Base-by-base conservation (phyloP, 352 stramenopile genomes). In the Globisporangium acanthophoron region DNA sequence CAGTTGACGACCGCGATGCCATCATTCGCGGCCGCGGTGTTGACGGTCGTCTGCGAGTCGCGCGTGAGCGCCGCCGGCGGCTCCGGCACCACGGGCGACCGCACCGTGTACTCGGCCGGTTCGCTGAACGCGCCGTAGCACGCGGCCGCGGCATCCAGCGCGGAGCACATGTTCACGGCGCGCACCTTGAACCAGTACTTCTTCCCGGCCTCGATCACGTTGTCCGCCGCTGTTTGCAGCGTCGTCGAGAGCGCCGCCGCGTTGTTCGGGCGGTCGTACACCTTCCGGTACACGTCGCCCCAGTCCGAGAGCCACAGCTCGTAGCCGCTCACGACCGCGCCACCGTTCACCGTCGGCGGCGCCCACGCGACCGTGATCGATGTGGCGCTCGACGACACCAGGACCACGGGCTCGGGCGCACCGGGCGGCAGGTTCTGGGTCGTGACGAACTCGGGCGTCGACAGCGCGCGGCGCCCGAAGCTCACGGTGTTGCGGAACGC, bases 231-330 rank as follows among this genome's bases (percentile, higher is more conserved):
- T 2, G 85, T 97, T 27, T 70, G 67, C 7, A 98, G 61, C 18
- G 81, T 96, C 3, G 86, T 95, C 35, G 76, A 66, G 13, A 74
- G 55, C 0, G 84, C 86, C 55, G 62, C 40, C 2, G 84, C 73
- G 44, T 96, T 81, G 41, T 96, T 97, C 1, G 85, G 85, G 4
- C 96, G 96, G 62, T 99, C 93, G 64, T 98, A 99, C 21, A 98
- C 88, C 56, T 98, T 88, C 16, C 76, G 68, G 37, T 88, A 89
- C 12, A 83, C 73, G 24, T 87, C 80, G 1, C 92, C 93, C 94
- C 95, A 98, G 52, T 97, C 89, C n/a, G 97, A 93, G 57, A 98
- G 93, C 88, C 86, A 98, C 29, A 99, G 68, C 57, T 98, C 84
- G 64, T 98, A 99, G 7, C 96, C 96, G 21, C 85, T 97, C 48